phyloP scores from a whole-genome alignment of 164 flowering plant genomes.

The Vitis riparia region DNA sequence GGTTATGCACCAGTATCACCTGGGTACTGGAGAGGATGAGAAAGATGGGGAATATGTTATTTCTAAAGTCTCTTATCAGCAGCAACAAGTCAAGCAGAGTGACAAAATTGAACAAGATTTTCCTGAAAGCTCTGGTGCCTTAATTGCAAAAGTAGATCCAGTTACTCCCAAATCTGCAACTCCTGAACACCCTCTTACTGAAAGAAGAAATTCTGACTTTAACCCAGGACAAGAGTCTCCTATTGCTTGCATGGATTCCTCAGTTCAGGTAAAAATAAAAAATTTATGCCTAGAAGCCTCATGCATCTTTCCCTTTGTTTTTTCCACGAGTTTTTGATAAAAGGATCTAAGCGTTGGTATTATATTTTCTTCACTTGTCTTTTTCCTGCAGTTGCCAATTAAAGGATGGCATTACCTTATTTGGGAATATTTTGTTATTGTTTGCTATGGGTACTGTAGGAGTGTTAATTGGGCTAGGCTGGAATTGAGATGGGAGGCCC shows the following conservation, averaged over 20 bases:
- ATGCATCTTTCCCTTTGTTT: too few relatives aligned
- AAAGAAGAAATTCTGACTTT: conserved; percentile 30
- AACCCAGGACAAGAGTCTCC: conserved; percentile 23
- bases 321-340: too few relatives aligned
- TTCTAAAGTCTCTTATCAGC: conserved; percentile 85
- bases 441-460: too few relatives aligned
- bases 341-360: too few relatives aligned
- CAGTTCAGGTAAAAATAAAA: conserved; percentile 38
- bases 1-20: conserved; percentile 98
- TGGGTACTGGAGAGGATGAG: conserved; percentile 89
- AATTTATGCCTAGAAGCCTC: background rate
- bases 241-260: conserved; percentile 7
- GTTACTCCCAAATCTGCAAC: conserved; percentile 71
- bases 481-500: too few relatives aligned
- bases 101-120: conserved; percentile 56
- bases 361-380: too few relatives aligned
- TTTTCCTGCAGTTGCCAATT: too few relatives aligned
- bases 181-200: conserved; percentile 71
- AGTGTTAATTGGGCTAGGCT: too few relatives aligned
- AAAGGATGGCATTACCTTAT: too few relatives aligned
- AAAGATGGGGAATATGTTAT: conserved; percentile 81
- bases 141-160: conserved; percentile 53
- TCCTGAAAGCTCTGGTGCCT: conserved; percentile 28
- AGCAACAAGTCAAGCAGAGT: conserved; percentile 54
- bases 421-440: too few relatives aligned